Evolutionary conservation across 805 yeast genomes (phyloP), one percentile per base, ranked within the genome.

Genomic region (Saccharomycopsis fibuligera): DNA sequence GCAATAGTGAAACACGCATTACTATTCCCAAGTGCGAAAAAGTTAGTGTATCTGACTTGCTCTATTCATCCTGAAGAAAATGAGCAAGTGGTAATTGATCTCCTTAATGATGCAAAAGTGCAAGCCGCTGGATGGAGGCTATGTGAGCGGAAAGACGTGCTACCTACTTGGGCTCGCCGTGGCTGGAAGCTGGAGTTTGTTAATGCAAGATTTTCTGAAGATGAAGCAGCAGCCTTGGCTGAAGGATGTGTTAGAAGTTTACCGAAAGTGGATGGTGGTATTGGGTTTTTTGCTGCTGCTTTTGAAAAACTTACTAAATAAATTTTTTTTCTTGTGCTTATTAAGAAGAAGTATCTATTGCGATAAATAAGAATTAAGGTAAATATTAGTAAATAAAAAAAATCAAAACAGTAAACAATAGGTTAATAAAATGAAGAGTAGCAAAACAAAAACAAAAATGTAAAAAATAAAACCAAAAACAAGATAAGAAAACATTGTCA

Each of bases 211-310:
- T 64, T 68, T 53, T 65, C 61, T 9, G 62, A 68, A 25, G 66
- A 61, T 12, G 66, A 69, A 37, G 76, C 81, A 19, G 70, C 72
- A 33, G 70, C 66, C 35, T 60, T 87, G 43, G 95, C 96, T 1
- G 88, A 81, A 1, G 91, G 93, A 0, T 90, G 97, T 66, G 80
- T 93, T 0, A 72, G 99, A 56, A 84, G 90, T 0, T 66, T 81
- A 38, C 96, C 97, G 0, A 82, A 79, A 53, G 83, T 76, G 39
- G 99, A 93, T 62, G 99, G 98, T 27, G 99, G 99, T n/a, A 93
- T 93, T 58, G 99, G 99, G 0, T 93, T 93, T 62, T 93, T 93
- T 66, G 98, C 97, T 0, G 98, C 90, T 1, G 82, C 93, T 49
- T 91, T 93, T 62, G 85, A 86, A 54, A n/a, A n/a, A n/a, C n/a